Percentiles rank a stretch among this genome's conserved stretches.
phyloP scores from a whole-genome alignment of 495 filamentous ascomycete species.

The Alectoria sarmentosa region DNA sequence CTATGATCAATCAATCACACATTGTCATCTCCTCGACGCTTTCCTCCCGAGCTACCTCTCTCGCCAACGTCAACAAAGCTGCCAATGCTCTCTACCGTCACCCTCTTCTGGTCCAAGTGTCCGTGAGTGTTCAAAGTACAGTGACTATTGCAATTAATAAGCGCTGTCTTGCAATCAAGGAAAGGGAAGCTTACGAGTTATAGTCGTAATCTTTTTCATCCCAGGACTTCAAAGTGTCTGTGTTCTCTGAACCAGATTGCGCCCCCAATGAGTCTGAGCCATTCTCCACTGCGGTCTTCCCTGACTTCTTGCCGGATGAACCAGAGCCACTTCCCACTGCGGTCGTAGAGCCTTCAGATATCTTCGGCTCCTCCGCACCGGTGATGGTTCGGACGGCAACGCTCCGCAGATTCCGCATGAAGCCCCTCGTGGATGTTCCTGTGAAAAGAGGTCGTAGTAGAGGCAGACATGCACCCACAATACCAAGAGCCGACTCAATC shows the following conservation, averaged over 20 bases:
- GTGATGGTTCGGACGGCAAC: slow-evolving; percentile 7
- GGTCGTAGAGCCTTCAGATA: slow-evolving; percentile 3
- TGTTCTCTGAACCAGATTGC: background rate
- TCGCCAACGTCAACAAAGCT: background rate
- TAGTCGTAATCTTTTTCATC: slow-evolving; percentile 1
- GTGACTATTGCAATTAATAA: background rate
- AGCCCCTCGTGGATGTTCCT: background rate
- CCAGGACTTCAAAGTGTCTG: slow-evolving; percentile 7
- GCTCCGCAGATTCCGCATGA: slow-evolving; percentile 4
- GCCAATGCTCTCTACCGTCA: background rate
- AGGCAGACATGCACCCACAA: slow-evolving; percentile 41
- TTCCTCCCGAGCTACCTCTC: background rate
- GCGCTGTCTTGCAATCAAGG: background rate
- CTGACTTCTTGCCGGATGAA: background rate
- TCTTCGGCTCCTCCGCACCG: background rate
- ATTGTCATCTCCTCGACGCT: background rate
- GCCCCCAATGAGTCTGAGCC: background rate
- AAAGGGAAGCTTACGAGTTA: background rate
- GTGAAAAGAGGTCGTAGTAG: slow-evolving; percentile 23
- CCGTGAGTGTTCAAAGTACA: slow-evolving; percentile 2
- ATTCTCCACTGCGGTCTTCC: background rate
- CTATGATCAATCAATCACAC: background rate
- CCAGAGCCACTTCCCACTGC: slow-evolving; percentile 3
- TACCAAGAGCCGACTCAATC: slow-evolving; percentile 36
- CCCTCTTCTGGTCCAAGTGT: background rate